These are phyloP conservation scores for Colletotrichum tropicale DNA, from an alignment of 2,329 filamentous ascomycete species.

Conservation along the genomic window DNA sequence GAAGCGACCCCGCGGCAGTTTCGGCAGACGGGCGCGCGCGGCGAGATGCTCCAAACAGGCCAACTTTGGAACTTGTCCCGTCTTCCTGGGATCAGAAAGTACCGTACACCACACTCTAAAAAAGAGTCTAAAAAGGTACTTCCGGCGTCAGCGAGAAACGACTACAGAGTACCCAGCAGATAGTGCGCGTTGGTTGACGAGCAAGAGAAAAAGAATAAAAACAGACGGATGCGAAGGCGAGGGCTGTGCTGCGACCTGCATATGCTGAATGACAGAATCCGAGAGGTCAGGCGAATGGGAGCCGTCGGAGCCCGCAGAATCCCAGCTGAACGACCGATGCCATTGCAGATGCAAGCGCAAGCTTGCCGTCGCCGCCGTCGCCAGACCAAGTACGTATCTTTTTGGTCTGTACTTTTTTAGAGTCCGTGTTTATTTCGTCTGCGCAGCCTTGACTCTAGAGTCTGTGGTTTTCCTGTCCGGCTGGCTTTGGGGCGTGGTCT, in stretches of 20 bases:
- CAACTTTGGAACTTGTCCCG: background rate
- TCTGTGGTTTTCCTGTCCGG: background rate
- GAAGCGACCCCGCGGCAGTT: background rate
- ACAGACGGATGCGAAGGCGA: slow-evolving; percentile 15
- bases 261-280: slow-evolving; percentile 35
- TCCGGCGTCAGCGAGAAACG: background rate
- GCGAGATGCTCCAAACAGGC: background rate
- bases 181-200: background rate
- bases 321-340: background rate
- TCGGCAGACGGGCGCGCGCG: background rate
- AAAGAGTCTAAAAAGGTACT: background rate
- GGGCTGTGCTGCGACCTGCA: slow-evolving; percentile 40
- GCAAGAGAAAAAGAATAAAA: background rate
- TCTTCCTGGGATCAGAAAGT: background rate
- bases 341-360: background rate
- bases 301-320: slow-evolving; percentile 25
- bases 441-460: background rate
- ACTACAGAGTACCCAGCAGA: background rate
- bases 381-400: background rate
- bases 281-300: slow-evolving; percentile 31
- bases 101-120: background rate
- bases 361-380: background rate
- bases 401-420: background rate
- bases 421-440: background rate
- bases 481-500: background rate